Evolutionary conservation across 139 green algal species (phyloP).

Genomic region (Volvox africanus): DNA sequence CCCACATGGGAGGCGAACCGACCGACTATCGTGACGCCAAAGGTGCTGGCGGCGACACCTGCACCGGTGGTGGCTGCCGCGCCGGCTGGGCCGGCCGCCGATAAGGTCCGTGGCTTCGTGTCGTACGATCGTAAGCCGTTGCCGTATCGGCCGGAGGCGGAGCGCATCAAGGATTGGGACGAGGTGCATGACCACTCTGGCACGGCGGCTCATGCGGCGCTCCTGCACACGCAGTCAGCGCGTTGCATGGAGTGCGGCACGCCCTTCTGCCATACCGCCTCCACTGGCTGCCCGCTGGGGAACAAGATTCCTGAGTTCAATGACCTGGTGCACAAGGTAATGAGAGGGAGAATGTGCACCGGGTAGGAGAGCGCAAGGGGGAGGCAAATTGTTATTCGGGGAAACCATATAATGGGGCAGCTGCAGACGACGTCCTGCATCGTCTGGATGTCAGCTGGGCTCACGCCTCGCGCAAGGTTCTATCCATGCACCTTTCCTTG

Average conservation of each 20-base stretch:
- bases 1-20: conserved; percentile 81
- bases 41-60: background rate
- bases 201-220: conserved; percentile 61
- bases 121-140: conserved; percentile 89
- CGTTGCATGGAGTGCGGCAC: conserved; percentile 98
- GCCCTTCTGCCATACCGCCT: conserved; percentile 93
- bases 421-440: too few relatives aligned
- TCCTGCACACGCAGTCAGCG: conserved; percentile 92
- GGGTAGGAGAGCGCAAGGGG: too few relatives aligned
- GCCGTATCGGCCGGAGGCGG: conserved; percentile 85
- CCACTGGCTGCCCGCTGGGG: conserved; percentile 90
- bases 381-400: too few relatives aligned
- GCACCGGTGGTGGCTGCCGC: background rate
- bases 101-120: conserved; percentile 91
- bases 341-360: too few relatives aligned
- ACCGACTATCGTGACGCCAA: conserved; percentile 70
- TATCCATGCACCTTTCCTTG: background rate
- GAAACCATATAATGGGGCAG: too few relatives aligned
- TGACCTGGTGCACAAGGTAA: conserved; percentile 91
- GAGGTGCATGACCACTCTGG: conserved; percentile 80
- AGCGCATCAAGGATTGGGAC: conserved; percentile 92
- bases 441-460: too few relatives aligned
- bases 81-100: conserved; percentile 4
- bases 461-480: background rate
- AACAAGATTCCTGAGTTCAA: conserved; percentile 99